phyloP scores from a whole-genome alignment of 352 stramenopile genomes.

The Phytophthora citricola region DNA sequence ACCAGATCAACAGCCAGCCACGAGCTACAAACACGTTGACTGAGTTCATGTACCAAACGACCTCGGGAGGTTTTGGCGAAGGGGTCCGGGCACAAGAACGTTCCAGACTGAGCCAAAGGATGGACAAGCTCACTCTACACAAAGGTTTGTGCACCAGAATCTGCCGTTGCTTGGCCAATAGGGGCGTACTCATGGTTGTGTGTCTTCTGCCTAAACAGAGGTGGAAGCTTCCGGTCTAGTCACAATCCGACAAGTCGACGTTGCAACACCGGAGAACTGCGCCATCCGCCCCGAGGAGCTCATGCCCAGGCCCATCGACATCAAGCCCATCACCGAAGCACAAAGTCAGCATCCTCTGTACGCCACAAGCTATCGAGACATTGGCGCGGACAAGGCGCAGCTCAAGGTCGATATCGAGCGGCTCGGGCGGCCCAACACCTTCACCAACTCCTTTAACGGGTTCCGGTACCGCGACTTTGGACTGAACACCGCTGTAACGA shows the following conservation, averaged over 20 bases:
- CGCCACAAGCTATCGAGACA: conserved; percentile 74
- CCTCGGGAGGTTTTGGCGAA: conserved; percentile 59
- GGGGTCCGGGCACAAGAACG: conserved; percentile 47
- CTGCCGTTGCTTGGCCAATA: background rate
- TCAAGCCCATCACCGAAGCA: conserved; percentile 63
- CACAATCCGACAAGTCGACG: conserved; percentile 58
- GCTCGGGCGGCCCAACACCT: conserved; percentile 69
- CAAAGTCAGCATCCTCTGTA: conserved; percentile 74
- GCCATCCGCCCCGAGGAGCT: conserved; percentile 59
- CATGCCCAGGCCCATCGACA: conserved; percentile 60
- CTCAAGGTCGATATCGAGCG: conserved; percentile 77
- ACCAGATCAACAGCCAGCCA: conserved; percentile 35
- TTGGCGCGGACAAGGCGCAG: conserved; percentile 78
- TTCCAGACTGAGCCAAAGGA: conserved; percentile 73
- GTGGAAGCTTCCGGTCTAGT: conserved; percentile 61
- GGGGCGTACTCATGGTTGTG: no score
- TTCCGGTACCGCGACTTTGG: conserved; percentile 87
- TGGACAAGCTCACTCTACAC: conserved; percentile 74
- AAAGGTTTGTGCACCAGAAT: conserved; percentile 48
- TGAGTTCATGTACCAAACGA: conserved; percentile 88
- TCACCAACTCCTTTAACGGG: conserved; percentile 88
- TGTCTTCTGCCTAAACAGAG: conserved; percentile 41
- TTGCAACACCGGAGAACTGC: conserved; percentile 60
- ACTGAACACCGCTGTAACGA: conserved; percentile 81
- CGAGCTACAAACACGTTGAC: conserved; percentile 41